Percentiles rank a stretch among this genome's conserved stretches.
phyloP scores from a whole-genome alignment of 129 eudicot genomes.

The Pseudognaphalium luteoalbum region DNA sequence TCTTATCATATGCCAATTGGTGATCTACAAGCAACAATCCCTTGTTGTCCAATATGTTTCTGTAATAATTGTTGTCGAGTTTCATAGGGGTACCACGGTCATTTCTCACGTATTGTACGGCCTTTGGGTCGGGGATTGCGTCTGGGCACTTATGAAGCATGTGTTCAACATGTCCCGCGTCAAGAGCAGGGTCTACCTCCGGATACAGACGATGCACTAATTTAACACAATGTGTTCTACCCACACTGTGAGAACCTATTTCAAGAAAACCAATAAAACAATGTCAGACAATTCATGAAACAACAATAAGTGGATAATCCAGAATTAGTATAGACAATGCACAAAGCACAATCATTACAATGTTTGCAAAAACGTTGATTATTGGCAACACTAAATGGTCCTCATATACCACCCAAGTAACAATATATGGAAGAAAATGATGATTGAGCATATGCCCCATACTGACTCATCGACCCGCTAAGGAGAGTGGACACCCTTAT shows the following conservation, averaged over 20 bases:
- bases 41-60: conserved; percentile 96
- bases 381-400: not conserved
- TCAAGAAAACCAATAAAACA: conserved; percentile 2
- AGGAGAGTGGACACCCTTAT: too few species aligned
- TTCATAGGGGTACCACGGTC: conserved; percentile 98
- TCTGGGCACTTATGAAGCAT: conserved; percentile 98
- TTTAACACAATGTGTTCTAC: conserved; percentile 95
- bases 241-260: conserved; percentile 94
- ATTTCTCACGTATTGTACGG: conserved; percentile 95
- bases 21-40: conserved; percentile 87
- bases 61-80: conserved; percentile 91
- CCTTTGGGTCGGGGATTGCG: conserved; percentile 93
- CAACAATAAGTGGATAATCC: not conserved
- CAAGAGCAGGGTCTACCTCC: conserved; percentile 81
- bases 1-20: conserved; percentile 80
- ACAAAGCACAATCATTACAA: not conserved
- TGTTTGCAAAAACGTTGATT: too few species aligned
- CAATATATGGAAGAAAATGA: too few species aligned
- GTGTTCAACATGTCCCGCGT: conserved; percentile 89
- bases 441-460: too few species aligned
- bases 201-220: conserved; percentile 97
- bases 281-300: not conserved
- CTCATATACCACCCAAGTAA: too few species aligned
- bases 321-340: not conserved
- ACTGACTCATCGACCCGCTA: too few species aligned